These are phyloP conservation scores for Apiotrichum mycotoxinovorans DNA, from an alignment of 1,284 basidiomycete genomes.

Conservation along the genomic window DNA sequence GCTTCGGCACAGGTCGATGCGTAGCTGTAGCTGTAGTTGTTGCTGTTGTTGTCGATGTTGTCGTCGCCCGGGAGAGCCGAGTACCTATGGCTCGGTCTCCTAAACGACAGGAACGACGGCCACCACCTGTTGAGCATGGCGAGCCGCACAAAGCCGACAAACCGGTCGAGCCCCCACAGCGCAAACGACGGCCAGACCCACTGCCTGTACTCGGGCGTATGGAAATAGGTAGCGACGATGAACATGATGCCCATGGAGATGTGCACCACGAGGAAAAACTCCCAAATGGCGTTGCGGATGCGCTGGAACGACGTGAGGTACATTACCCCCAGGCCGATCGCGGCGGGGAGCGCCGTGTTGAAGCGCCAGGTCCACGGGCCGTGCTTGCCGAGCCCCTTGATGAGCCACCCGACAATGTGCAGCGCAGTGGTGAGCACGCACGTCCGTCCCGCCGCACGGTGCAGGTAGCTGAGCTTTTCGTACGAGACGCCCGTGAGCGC, in stretches of 20 bases:
- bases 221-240: conserved; percentile 20
- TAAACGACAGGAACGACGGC: no score
- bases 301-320: conserved; percentile 50
- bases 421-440: conserved; percentile 36
- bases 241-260: conserved; percentile 37
- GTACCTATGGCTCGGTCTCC: no score
- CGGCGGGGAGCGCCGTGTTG: background rate
- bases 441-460: conserved; percentile 33
- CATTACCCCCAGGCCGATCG: conserved; percentile 50
- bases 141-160: conserved; percentile 57
- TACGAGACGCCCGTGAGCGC: conserved; percentile 61
- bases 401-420: conserved; percentile 27
- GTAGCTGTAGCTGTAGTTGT: background rate
- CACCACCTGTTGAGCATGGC: conserved; percentile 58
- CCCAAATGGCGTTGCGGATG: conserved; percentile 52
- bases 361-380: background rate
- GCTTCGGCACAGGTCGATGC: background rate
- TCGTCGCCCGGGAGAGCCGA: background rate
- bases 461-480: conserved; percentile 54
- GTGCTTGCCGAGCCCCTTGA: conserved; percentile 9
- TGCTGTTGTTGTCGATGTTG: background rate
- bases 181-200: conserved; percentile 8
- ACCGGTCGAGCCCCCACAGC: conserved; percentile 64
- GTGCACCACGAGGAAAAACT: conserved; percentile 55
- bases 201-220: conserved; percentile 9